A percentile compares a stretch with the other conserved stretches of the same genome.
Evolutionary conservation across 208 protist genomes (phyloP).

Genomic region (Trichomonas tenax): DNA sequence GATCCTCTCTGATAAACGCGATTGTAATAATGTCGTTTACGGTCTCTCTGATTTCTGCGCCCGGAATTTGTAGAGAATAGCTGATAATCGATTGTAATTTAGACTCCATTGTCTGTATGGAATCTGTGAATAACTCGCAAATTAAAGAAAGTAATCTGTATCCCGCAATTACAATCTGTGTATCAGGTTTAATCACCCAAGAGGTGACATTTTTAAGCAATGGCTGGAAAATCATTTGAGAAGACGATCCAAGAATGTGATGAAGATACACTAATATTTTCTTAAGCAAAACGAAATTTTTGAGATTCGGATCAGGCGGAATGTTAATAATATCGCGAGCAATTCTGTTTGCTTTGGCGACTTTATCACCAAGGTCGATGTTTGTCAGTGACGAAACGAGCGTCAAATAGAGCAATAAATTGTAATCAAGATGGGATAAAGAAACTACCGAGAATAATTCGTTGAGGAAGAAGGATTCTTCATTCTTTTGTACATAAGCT

Average conservation of each 20-base stretch:
- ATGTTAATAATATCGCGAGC: not conserved
- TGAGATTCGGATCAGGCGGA: not conserved
- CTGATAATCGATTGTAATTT: not conserved
- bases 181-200: not conserved
- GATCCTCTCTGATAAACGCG: not conserved
- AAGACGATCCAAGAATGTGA: not conserved
- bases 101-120: not conserved
- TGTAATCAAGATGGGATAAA: not conserved
- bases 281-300: not conserved
- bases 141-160: not conserved
- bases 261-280: not conserved
- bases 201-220: not conserved
- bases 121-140: not conserved
- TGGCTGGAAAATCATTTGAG: not conserved
- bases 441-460: not conserved
- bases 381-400: not conserved
- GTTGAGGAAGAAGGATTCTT: not conserved
- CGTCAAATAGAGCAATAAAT: not conserved
- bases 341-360: not conserved
- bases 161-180: not conserved
- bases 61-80: not conserved
- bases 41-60: not conserved
- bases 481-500: not conserved
- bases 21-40: not conserved
- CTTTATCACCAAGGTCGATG: not conserved